These are phyloP conservation scores for Wickerhamiella alocasiicola DNA, from an alignment of 805 yeast species.

Conservation along the genomic window DNA sequence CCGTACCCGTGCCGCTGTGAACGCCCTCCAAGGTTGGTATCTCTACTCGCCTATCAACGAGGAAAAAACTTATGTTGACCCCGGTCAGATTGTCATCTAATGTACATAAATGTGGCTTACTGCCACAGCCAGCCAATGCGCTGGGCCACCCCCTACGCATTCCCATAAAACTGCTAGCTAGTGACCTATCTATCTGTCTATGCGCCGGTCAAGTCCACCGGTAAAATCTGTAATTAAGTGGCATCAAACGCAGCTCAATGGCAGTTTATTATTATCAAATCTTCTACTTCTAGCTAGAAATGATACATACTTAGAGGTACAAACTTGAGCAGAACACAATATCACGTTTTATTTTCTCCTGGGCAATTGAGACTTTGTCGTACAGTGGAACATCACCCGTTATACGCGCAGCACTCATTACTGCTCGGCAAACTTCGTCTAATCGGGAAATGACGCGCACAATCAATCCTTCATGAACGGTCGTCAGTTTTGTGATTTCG, in stretches of 20 bases:
- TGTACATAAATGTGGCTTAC: constrained; percentile 1
- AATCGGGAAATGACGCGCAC: constrained; percentile 89
- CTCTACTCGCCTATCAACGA: constrained; percentile 64
- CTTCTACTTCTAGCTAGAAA: too few species aligned
- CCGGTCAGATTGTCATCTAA: constrained; percentile 22
- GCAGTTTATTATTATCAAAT: too few species aligned
- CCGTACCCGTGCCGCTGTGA: constrained; percentile 80
- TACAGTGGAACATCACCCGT: constrained; percentile 89
- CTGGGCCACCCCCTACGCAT: too few species aligned
- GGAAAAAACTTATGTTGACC: constrained; percentile 21
- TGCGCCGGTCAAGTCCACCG: too few species aligned
- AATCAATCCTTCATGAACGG: constrained; percentile 91
- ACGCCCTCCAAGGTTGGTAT: constrained; percentile 84
- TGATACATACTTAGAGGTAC: constrained; percentile 65
- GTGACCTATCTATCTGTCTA: too few species aligned
- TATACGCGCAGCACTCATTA: constrained; percentile 82
- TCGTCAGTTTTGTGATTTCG: constrained; percentile 78
- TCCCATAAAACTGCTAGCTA: too few species aligned
- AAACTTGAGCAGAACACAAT: constrained; percentile 94
- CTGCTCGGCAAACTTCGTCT: constrained; percentile 92
- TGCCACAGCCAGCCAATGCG: too few species aligned
- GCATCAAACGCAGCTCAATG: too few species aligned
- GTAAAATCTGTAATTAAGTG: too few species aligned
- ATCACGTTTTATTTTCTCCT: constrained; percentile 89
- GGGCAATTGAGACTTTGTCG: constrained; percentile 81